These are phyloP conservation scores for Dioscorea zingiberensis DNA, from an alignment of 106 monocot genomes.

Conservation along the genomic window DNA sequence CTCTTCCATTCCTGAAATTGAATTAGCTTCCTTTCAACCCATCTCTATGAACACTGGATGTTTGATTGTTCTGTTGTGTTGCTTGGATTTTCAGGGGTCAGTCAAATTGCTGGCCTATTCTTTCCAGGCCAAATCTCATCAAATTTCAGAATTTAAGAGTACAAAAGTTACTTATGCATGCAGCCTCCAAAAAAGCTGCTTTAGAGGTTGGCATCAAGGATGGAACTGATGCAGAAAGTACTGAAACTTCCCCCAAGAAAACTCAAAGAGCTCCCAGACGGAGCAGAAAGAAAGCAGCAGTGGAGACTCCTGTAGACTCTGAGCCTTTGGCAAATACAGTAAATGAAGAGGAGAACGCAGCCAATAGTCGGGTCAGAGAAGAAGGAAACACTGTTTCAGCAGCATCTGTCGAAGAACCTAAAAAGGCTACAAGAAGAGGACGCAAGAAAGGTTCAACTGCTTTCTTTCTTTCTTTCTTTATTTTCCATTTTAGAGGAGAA, in stretches of 20 bases:
- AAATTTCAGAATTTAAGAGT: slow-evolving; percentile 12
- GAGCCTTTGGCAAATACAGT: background rate
- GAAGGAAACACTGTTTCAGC: slow-evolving; percentile 3
- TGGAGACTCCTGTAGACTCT: slow-evolving; percentile 19
- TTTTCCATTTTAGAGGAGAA: background rate
- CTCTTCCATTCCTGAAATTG: background rate
- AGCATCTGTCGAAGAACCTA: slow-evolving; percentile 20
- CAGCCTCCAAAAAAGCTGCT: slow-evolving; percentile 32
- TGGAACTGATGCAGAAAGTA: slow-evolving; percentile 17
- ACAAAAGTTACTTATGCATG: slow-evolving; percentile 22
- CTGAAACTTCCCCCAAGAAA: slow-evolving; percentile 19
- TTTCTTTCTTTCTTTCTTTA: background rate
- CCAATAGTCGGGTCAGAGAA: background rate
- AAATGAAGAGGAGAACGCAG: slow-evolving; percentile 3
- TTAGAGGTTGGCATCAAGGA: slow-evolving; percentile 16
- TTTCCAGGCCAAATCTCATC: background rate
- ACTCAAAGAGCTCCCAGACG: slow-evolving; percentile 32
- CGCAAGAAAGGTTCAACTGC: slow-evolving; percentile 51
- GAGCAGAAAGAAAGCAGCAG: slow-evolving; percentile 44
- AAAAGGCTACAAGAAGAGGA: slow-evolving; percentile 35
- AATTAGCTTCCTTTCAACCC: background rate
- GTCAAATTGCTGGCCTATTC: background rate
- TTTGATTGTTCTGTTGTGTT: background rate
- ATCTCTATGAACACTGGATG: background rate
- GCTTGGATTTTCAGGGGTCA: slow-evolving; percentile 19